phyloP scores from a whole-genome alignment of 2,329 filamentous ascomycete genomes.

The Fusarium sp. region DNA sequence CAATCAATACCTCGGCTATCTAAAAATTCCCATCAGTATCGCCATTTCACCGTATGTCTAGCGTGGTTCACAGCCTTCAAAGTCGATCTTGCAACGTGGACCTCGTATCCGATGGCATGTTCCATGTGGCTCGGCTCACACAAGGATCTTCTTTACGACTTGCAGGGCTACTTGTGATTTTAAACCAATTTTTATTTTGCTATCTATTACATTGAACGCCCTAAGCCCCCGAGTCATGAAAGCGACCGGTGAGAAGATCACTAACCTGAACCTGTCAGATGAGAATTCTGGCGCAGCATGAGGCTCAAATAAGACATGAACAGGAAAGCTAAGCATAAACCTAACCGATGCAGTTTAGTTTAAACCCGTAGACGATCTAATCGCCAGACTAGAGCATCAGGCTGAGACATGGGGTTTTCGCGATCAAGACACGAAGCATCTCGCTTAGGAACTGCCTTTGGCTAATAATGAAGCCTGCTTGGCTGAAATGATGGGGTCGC shows the following conservation, averaged over 20 bases:
- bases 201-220: neutral
- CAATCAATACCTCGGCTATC: neutral
- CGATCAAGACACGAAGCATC: neutral
- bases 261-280: neutral
- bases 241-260: neutral
- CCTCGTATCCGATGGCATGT: neutral
- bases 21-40: neutral
- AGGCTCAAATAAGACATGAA: neutral
- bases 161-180: neutral
- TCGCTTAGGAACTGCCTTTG: neutral
- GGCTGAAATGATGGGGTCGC: neutral
- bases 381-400: neutral
- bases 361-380: neutral
- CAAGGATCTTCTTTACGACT: neutral
- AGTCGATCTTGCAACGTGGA: neutral
- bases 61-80: neutral
- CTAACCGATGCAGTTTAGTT: neutral
- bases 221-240: neutral
- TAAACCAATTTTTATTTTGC: neutral
- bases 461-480: neutral
- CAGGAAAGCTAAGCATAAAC: neutral
- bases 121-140: neutral
- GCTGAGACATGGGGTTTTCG: neutral
- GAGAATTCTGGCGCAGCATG: neutral
- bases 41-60: neutral